Evolutionary conservation across 176 grass and related monocot species (phyloP).

Genomic region (Urochloa ruziziensis): DNA sequence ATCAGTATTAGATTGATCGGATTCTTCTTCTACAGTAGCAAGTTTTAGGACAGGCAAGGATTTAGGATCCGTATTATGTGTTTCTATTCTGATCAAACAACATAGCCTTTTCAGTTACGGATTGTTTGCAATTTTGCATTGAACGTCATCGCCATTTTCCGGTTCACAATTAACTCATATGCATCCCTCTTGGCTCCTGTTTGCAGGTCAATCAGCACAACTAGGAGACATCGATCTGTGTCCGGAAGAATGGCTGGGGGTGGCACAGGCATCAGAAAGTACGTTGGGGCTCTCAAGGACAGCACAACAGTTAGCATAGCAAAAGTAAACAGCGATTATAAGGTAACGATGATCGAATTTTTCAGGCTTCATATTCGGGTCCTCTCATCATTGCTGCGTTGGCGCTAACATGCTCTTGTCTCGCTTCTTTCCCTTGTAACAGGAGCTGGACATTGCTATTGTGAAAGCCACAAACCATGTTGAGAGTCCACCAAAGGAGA

Average conservation of each 20-base stretch:
- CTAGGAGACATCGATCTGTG: neutral
- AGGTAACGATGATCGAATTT: conserved; percentile 41
- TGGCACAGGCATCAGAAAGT: conserved; percentile 81
- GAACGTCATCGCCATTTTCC: neutral
- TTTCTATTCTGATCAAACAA: neutral
- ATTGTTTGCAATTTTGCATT: neutral
- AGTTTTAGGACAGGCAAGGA: neutral
- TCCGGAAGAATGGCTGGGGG: conserved; percentile 62
- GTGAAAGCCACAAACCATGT: conserved; percentile 95
- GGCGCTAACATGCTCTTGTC: neutral
- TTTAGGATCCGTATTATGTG: neutral
- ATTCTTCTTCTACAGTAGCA: neutral
- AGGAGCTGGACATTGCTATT: conserved; percentile 91
- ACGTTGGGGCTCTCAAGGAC: conserved; percentile 90
- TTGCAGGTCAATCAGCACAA: neutral
- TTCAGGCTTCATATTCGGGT: neutral
- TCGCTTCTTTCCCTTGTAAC: conserved; percentile 11
- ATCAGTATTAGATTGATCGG: neutral
- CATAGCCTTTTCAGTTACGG: neutral
- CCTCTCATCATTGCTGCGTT: neutral
- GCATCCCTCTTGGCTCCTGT: neutral
- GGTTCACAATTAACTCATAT: neutral
- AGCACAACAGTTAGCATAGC: conserved; percentile 86
- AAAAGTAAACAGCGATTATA: conserved; percentile 97
- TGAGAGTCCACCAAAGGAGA: conserved; percentile 76